These are phyloP conservation scores for Ephemerocybe angulata DNA, from an alignment of 768 basidiomycete species.

Conservation along the genomic window DNA sequence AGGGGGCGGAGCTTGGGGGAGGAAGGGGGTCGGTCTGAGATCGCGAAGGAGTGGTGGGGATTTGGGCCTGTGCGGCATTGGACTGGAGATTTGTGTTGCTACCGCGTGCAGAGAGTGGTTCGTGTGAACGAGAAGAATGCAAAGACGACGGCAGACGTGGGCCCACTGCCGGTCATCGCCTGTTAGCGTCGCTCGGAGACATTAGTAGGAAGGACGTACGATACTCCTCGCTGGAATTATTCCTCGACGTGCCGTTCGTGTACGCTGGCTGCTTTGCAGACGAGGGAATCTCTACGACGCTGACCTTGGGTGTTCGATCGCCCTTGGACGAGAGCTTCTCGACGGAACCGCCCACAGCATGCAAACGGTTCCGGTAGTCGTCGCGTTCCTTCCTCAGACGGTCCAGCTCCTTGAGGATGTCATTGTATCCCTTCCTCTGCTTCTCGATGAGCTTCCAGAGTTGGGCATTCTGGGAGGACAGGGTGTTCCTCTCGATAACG, in stretches of 20 bases:
- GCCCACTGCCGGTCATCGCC: conserved; percentile 20
- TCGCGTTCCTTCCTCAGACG: conserved; percentile 81
- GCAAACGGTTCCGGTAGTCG: conserved; percentile 50
- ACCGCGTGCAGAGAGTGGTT: conserved; percentile 30
- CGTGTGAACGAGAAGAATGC: conserved; percentile 39
- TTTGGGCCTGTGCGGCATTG: conserved; percentile 15
- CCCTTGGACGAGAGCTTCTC: conserved; percentile 28
- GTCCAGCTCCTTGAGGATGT: conserved; percentile 81
- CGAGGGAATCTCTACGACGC: conserved; percentile 24
- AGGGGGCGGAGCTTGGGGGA: conserved; percentile 17
- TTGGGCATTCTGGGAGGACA: conserved; percentile 82
- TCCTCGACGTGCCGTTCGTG: conserved; percentile 19
- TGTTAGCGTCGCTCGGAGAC: conserved; percentile 11
- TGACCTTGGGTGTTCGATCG: conserved; percentile 27
- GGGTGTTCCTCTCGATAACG: conserved; percentile 74
- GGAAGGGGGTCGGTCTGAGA: conserved; percentile 18
- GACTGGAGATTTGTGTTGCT: conserved; percentile 23
- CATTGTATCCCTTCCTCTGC: conserved; percentile 76
- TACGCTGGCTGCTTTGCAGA: conserved; percentile 14
- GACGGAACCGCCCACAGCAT: conserved; percentile 20
- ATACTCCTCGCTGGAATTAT: conserved; percentile 36
- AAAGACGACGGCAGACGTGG: conserved; percentile 27
- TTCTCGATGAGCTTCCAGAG: conserved; percentile 96
- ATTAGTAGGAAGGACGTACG: conserved; percentile 24
- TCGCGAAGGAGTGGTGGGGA: conserved; percentile 9